Percentiles rank a stretch among this genome's conserved stretches.
These are phyloP conservation scores for Cinnamomum micranthum DNA, from an alignment of 164 flowering plant genomes.

Conservation along the genomic window DNA sequence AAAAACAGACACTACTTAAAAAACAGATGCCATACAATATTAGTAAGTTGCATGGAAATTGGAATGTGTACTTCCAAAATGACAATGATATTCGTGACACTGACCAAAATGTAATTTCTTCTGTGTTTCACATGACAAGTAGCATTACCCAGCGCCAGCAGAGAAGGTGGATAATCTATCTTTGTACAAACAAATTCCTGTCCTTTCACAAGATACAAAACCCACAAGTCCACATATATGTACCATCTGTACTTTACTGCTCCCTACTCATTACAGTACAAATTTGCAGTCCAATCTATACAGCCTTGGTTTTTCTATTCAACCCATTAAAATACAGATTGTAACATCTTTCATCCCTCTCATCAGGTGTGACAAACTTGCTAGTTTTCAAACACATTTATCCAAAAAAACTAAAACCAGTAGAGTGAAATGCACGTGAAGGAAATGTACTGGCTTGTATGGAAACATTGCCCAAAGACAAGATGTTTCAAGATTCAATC, in stretches of 20 bases:
- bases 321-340: neutral
- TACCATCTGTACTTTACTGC: neutral
- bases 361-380: neutral
- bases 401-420: neutral
- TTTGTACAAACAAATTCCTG: too few species aligned
- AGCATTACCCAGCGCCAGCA: neutral
- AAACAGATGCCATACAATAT: neutral
- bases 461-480: neutral
- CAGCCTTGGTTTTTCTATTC: neutral
- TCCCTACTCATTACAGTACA: neutral
- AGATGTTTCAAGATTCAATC: neutral
- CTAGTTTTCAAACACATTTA: neutral
- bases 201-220: neutral
- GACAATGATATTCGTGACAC: too few species aligned
- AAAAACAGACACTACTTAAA: too few species aligned
- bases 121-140: neutral
- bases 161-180: neutral
- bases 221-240: too few species aligned
- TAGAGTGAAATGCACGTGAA: neutral
- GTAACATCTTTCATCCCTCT: neutral
- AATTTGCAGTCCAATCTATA: neutral
- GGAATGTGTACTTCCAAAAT: too few species aligned
- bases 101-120: too few species aligned
- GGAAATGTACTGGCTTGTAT: neutral
- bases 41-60: neutral